Evolutionary conservation across 768 basidiomycete genomes (phyloP), one percentile per base, ranked within the genome.

Genomic region (Mrakia frigida): DNA sequence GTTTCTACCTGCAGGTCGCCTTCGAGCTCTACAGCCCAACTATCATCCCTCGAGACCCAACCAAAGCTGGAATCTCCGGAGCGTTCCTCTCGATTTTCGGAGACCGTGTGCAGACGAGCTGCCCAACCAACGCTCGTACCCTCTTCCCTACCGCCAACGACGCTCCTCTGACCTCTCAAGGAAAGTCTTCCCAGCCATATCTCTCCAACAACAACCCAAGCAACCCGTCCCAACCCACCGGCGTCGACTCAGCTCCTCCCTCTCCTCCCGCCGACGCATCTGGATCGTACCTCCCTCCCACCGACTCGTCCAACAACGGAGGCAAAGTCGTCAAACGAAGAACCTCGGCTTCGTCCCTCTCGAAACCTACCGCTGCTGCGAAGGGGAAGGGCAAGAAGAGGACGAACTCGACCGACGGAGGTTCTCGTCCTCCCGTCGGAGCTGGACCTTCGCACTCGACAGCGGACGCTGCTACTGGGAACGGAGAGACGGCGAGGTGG

Each of bases 21-120:
- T 70, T 78, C 41, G 77, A 78, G 56, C n/a, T 73, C 37, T 78
- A 78, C 73, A 16, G 39, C n/a, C 77, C 73, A 5, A 68, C 56
- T 28, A 37, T 50, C 35, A 63, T 63, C 10, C 63, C 72, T 9
- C 14, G 70, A 25, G 33, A 56, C 41, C 77, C 72, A 2, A 39
- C 52, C 3, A 69, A 53, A 35, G 67, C 73, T 25, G 77, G 77
- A 33, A 60, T 56, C 23, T 59, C 68, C n/a, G 77, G 77, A 4
- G 37, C 33, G 21, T 78, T 74, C 68, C 46, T 78, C n/a, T 28
- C 65, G 21, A 46, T 78, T 56, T 16, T 35, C 46, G 67, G 52
- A 28, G 77, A 78, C n/a, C 14, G n/a, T 16, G 60, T 78, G 6
- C 73, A 56, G 53, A 74, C 77, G 10, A 46, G n/a, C 31, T 63